Base-by-base conservation (phyloP, 306 rosid genomes). In the Prunus kanzakura region DNA sequence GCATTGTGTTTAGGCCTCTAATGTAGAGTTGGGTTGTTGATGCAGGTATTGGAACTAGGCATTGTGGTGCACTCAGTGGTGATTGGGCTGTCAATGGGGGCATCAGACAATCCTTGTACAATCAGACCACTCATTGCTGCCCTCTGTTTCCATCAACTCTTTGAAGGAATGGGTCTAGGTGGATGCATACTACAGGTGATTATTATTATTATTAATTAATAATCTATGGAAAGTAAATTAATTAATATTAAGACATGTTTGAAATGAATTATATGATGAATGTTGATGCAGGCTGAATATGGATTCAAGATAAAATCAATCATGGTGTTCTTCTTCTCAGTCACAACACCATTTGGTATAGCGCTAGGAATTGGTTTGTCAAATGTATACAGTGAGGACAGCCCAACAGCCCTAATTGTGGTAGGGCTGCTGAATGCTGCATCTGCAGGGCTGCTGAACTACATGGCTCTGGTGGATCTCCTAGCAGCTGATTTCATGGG, bases 21-120 rank as follows among this genome's bases (percentile, higher is more conserved):
- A 38, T 38, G 9, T 38, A 9, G 13, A 56, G 62, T 8, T 16
- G 56, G 18, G 22, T 11, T 66, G 29, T 56, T 64, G 41, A 22
- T 84, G 83, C 77, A 90, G 90, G 83, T 90, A 32, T 77, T 90
- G 81, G 93, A 92, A 78, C 2, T 79, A 22, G 93, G 93, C 25
- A 87, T 87, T 77, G 89, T 92, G 61, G 96, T 90, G 78, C 97
- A 92, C 78, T 87, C 96, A 0, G 93, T 92, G 35, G 96, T 90
- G 18, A 92, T 92, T 61, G 97, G 97, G 11, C 77, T 92, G 72
- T 88, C 92, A 27, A 41, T 88, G 90, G 96, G 91, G 51, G 89
- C 96, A 41, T 92, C 97, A 0, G 78, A 83, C 16, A 90, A 87
- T 45, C 88, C 89, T 6, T 87, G 97, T 82, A 90, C 93, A 4